Evolutionary conservation across 2,329 filamentous ascomycete genomes (phyloP).

Genomic region (Emmonsiellopsis sp.): DNA sequence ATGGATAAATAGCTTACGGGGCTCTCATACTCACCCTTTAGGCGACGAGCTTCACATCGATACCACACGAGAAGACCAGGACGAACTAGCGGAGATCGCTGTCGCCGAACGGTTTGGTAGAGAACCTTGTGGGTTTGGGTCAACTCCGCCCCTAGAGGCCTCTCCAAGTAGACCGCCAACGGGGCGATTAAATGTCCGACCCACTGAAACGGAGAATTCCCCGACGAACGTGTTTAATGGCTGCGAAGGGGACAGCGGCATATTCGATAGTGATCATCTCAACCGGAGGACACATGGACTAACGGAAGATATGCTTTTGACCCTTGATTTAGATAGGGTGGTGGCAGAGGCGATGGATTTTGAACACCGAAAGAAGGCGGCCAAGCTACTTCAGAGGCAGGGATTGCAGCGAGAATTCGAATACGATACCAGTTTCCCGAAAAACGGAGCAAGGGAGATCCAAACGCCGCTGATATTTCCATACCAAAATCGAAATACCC

Average conservation of each 20-base stretch:
- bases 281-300: constrained; percentile 1
- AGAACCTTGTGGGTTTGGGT: neutral
- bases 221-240: neutral
- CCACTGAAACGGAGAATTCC: neutral
- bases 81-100: neutral
- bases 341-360: constrained; percentile 28
- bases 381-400: constrained; percentile 19
- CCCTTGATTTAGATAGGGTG: constrained; percentile 9
- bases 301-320: constrained; percentile 1
- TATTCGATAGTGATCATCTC: neutral
- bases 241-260: neutral
- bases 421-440: neutral
- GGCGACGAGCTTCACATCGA: neutral
- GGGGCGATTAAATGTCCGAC: neutral
- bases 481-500: constrained; percentile 23
- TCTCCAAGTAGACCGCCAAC: neutral
- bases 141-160: neutral
- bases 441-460: neutral
- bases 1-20: neutral
- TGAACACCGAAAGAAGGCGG: constrained; percentile 28
- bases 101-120: neutral
- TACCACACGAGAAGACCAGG: neutral
- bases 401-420: constrained; percentile 4
- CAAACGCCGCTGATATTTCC: constrained; percentile 14
- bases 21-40: neutral